Conservation (phyloP, 1,284 basidiomycete species). For the Marasmius tenuissimus region DNA sequence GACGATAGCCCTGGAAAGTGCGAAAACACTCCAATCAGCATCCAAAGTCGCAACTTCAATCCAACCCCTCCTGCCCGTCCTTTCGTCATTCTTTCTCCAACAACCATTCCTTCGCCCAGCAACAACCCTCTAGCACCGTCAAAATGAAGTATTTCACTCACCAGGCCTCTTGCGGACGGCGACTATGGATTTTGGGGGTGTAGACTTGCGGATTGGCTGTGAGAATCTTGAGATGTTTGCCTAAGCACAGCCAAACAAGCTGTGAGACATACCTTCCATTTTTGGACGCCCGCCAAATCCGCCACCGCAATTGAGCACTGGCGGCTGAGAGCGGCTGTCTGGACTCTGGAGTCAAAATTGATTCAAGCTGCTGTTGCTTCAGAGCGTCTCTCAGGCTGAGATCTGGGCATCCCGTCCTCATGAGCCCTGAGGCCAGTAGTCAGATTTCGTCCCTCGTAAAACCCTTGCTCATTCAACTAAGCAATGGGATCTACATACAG, state of each 20-base stretch:
- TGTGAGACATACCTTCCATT: background rate
- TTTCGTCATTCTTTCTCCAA: slow-evolving; percentile 16
- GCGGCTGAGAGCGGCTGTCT: no score
- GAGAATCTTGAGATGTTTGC: background rate
- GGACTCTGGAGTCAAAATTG: no score
- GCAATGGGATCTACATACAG: no score
- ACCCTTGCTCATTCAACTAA: no score
- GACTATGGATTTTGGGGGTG: slow-evolving; percentile 1
- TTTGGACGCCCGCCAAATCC: background rate
- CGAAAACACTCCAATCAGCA: slow-evolving; percentile 36
- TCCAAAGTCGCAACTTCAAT: slow-evolving; percentile 19
- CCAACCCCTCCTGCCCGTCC: slow-evolving; percentile 48
- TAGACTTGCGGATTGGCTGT: background rate
- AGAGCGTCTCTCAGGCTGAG: no score
- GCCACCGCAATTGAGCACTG: background rate
- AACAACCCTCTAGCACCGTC: background rate
- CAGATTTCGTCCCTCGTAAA: no score
- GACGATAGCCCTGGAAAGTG: slow-evolving; percentile 35
- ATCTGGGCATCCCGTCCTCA: no score
- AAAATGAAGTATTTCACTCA: slow-evolving; percentile 7
- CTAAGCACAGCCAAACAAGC: slow-evolving; percentile 1
- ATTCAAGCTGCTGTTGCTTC: no score
- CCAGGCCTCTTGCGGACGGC: slow-evolving; percentile 9
- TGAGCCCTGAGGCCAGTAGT: no score
- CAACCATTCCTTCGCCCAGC: slow-evolving; percentile 16